Percentiles rank a stretch among this genome's conserved stretches.
phyloP scores from a whole-genome alignment of 2,329 filamentous ascomycete species.

The Cytospora paraplurivora region DNA sequence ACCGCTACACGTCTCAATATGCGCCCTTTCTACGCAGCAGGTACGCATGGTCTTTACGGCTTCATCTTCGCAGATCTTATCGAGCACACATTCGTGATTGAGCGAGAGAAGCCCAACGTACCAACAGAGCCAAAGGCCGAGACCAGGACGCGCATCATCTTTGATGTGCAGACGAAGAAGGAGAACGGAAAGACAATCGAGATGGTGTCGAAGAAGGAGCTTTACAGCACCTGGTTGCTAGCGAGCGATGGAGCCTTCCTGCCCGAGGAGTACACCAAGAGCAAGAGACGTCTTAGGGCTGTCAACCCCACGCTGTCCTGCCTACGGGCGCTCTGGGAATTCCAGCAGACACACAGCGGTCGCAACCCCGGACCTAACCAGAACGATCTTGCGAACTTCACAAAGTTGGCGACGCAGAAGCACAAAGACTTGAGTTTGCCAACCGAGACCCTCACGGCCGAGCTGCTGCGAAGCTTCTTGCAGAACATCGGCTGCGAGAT shows the following conservation, averaged over 20 bases:
- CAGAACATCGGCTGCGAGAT: constrained; percentile 85
- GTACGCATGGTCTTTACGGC: constrained; percentile 86
- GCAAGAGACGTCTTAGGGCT: constrained; percentile 67
- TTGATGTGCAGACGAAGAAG: constrained; percentile 70
- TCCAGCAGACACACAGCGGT: constrained; percentile 61
- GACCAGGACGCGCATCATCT: constrained; percentile 74
- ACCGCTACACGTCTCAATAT: constrained; percentile 78
- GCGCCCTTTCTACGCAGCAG: constrained; percentile 85
- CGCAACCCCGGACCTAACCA: constrained; percentile 57
- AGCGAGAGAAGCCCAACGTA: constrained; percentile 80
- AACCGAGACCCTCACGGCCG: constrained; percentile 64
- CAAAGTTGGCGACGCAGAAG: constrained; percentile 73
- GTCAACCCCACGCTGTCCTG: constrained; percentile 87
- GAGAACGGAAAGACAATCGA: constrained; percentile 74
- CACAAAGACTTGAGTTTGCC: constrained; percentile 75
- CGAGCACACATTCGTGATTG: constrained; percentile 84
- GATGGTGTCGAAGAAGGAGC: constrained; percentile 86
- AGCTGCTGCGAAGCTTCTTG: constrained; percentile 81
- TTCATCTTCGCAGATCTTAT: constrained; percentile 95
- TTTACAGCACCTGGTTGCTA: constrained; percentile 86
- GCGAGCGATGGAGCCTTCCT: constrained; percentile 76
- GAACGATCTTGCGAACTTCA: constrained; percentile 75
- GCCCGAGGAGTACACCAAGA: constrained; percentile 67
- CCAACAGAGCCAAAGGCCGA: constrained; percentile 64
- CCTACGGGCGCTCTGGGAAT: constrained; percentile 88